phyloP scores from a whole-genome alignment of 2,329 filamentous ascomycete genomes.

The Onygenales sp. region DNA sequence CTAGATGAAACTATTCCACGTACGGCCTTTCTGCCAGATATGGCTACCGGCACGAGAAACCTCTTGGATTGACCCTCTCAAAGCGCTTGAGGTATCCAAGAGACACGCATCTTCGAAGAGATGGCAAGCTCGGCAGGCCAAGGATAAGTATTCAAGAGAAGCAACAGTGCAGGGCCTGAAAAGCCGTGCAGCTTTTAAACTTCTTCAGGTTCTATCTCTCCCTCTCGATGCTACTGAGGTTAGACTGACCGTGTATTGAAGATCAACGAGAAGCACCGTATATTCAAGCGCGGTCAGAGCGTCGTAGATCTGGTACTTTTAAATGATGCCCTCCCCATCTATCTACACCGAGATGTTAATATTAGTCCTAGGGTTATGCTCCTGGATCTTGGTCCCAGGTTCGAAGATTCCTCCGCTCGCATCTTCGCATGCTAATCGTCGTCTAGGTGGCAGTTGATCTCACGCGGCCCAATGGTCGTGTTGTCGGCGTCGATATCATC shows the following conservation, averaged over 20 bases:
- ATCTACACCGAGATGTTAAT: background rate
- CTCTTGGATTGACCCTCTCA: background rate
- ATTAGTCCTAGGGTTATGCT: slow-evolving; percentile 31
- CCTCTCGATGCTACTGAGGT: background rate
- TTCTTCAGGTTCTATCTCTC: slow-evolving; percentile 58
- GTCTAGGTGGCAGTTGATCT: slow-evolving; percentile 67
- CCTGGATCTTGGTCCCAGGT: slow-evolving; percentile 55
- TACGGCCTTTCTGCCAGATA: background rate
- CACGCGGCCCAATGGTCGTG: slow-evolving; percentile 64
- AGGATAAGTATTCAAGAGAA: slow-evolving; percentile 62
- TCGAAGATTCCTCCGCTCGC: background rate
- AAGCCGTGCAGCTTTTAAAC: slow-evolving; percentile 86
- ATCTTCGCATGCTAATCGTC: background rate
- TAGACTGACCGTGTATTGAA: slow-evolving; percentile 24
- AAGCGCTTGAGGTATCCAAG: background rate
- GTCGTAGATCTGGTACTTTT: slow-evolving; percentile 70
- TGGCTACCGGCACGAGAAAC: background rate
- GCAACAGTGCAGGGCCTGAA: slow-evolving; percentile 74
- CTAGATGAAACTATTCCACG: background rate
- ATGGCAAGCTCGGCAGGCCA: slow-evolving; percentile 74
- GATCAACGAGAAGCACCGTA: slow-evolving; percentile 71
- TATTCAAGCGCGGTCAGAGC: slow-evolving; percentile 74
- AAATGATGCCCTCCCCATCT: background rate
- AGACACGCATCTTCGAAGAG: slow-evolving; percentile 52
- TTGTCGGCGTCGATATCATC: slow-evolving; percentile 89